Evolutionary conservation across 2,329 filamentous ascomycete genomes (phyloP), one percentile per base, ranked within the genome.

Genomic region (Huntiella bhutanensis): DNA sequence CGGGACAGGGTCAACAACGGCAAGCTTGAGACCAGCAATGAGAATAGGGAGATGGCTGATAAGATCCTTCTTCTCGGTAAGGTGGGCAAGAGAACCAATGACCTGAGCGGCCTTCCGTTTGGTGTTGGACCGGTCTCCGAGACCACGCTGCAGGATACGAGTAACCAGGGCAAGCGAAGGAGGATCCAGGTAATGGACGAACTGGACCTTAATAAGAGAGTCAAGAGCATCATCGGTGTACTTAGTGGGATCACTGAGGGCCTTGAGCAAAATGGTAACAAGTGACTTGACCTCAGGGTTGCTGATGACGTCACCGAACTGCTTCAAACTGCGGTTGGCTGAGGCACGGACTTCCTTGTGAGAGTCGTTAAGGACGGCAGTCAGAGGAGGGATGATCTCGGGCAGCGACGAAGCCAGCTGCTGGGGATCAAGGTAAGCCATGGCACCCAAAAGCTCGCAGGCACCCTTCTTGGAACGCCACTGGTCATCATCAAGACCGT

Each of bases 391-490:
- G 54, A 98, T 98, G 54, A 98, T 98, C 48, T 93, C 87, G 2
- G 91, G 91, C 55, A 98, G 66, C 59, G 87, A 96, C 54, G 81
- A 73, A 1, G 91, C 86, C 13, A 98, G 73, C 60, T 98, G 91
- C 53, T 95, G 82, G 5, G 92, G 88, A 59, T 96, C 91, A 32
- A 98, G 74, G 59, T 98, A 98, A 4, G 91, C 92, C 91, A 98
- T 98, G 52, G 91, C 91, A 59, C 91, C 91, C 11, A 98, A 72
- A 19, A 94, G 78, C 59, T 98, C 91, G 58, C 91, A 98, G 46
- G 91, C 91, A 54, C 92, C 91, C 65, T 93, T 94, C 64, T 98
- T 96, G 65, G 86, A 96, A 57, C 91, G 81, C 91, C 91, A 98
- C 60, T 96, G 88, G 45, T 83, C 77, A 53, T 98, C 91, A 52